Evolutionary conservation across 2,329 filamentous ascomycete species (phyloP).

Genomic region (Cyphellophora attinorum): DNA sequence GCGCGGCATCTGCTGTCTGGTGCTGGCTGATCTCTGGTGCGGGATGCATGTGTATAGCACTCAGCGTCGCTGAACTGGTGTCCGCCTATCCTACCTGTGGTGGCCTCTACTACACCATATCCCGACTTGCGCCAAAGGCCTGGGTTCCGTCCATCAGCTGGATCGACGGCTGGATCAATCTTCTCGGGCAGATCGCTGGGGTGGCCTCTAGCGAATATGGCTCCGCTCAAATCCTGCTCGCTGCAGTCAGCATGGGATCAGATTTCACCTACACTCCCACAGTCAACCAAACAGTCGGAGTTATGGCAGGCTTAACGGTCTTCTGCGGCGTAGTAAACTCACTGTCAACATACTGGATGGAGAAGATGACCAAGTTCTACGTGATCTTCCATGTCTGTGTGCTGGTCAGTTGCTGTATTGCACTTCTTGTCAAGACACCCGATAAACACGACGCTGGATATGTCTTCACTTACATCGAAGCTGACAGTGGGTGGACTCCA

Average conservation of each 20-base stretch:
- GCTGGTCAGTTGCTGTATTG: constrained; percentile 41
- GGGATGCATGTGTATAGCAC: constrained; percentile 47
- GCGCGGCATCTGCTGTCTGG: constrained; percentile 46
- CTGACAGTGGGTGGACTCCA: constrained; percentile 44
- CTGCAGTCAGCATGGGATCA: constrained; percentile 43
- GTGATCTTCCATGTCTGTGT: constrained; percentile 48
- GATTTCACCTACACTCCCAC: constrained; percentile 40
- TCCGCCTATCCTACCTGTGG: constrained; percentile 50
- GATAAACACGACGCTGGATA: constrained; percentile 44
- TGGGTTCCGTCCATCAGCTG: constrained; percentile 37
- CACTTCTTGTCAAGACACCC: constrained; percentile 40
- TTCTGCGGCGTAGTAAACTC: constrained; percentile 46
- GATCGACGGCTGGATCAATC: constrained; percentile 41
- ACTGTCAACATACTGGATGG: constrained; percentile 46
- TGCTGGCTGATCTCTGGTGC: constrained; percentile 49
- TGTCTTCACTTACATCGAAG: constrained; percentile 46
- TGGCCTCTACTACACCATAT: constrained; percentile 48
- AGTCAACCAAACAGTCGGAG: constrained; percentile 38
- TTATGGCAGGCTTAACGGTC: constrained; percentile 46
- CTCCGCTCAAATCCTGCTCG: constrained; percentile 46
- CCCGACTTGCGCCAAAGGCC: constrained; percentile 42
- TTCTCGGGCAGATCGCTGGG: constrained; percentile 40
- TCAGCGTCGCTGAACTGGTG: constrained; percentile 47
- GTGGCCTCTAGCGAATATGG: constrained; percentile 50
- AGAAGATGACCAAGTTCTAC: constrained; percentile 48